Evolutionary conservation across 1,284 basidiomycete species (phyloP).

Genomic region (Mycena citricolor): DNA sequence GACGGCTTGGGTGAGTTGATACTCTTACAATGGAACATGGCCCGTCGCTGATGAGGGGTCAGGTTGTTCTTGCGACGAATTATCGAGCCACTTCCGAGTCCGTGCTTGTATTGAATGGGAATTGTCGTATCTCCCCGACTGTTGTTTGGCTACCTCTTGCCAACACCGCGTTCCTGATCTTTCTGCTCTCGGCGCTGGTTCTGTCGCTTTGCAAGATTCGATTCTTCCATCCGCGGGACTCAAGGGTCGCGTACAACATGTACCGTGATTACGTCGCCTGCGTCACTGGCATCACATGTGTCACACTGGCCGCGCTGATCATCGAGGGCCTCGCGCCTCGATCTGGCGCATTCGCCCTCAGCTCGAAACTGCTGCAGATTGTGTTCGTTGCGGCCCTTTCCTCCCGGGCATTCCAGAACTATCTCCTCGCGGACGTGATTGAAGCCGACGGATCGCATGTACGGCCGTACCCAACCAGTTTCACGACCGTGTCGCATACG

Average conservation of each 20-base stretch:
- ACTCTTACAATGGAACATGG: too few species aligned
- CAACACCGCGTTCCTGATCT: not conserved
- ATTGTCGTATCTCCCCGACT: constrained; percentile 9
- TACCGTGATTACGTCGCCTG: constrained; percentile 13
- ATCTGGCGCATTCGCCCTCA: constrained; percentile 5
- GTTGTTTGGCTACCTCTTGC: constrained; percentile 2
- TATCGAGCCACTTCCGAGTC: constrained; percentile 1
- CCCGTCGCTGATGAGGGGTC: not conserved
- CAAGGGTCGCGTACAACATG: not conserved
- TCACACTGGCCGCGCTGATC: constrained; percentile 3
- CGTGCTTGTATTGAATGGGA: not conserved
- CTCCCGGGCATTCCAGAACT: constrained; percentile 14
- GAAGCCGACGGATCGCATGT: not conserved
- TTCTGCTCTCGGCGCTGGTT: constrained; percentile 8
- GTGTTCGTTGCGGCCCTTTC: constrained; percentile 2
- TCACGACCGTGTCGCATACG: constrained; percentile 4
- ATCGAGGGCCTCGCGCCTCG: constrained; percentile 9
- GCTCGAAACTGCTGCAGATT: constrained; percentile 1
- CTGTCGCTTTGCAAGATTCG: constrained; percentile 10
- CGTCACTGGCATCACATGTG: constrained; percentile 3
- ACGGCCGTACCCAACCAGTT: constrained; percentile 9
- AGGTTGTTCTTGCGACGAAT: constrained; percentile 8
- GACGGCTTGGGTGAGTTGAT: constrained; percentile 10
- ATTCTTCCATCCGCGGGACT: constrained; percentile 4
- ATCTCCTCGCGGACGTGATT: constrained; percentile 6